phyloP scores from a whole-genome alignment of 2,329 filamentous ascomycete species.

The Phialophora verrucosa region DNA sequence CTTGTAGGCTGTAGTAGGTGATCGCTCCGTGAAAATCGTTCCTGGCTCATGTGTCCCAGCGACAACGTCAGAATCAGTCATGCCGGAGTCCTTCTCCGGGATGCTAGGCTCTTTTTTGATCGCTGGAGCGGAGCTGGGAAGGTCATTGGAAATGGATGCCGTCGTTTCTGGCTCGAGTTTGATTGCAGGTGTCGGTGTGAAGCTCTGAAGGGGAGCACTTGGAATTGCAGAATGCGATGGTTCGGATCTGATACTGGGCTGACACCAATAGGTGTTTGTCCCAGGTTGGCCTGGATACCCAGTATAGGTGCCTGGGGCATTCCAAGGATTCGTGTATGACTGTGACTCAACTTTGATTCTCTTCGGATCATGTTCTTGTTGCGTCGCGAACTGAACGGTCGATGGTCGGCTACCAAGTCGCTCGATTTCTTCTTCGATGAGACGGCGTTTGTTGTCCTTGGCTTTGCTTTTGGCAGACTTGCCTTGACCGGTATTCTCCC shows the following conservation, averaged over 20 bases:
- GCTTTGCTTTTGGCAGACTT: constrained; percentile 27
- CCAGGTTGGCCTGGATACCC: constrained; percentile 13
- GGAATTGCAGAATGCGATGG: constrained; percentile 2
- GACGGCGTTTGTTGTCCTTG: constrained; percentile 21
- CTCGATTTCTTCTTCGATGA: constrained; percentile 24
- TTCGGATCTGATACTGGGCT: constrained; percentile 22
- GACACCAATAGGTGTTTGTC: constrained; percentile 18
- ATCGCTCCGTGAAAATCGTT: background rate
- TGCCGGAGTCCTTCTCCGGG: background rate
- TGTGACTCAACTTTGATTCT: constrained; percentile 30
- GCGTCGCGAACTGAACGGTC: constrained; percentile 4
- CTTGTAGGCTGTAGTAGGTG: background rate
- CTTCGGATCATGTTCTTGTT: constrained; percentile 23
- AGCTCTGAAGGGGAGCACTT: background rate
- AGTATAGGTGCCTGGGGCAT: constrained; percentile 8
- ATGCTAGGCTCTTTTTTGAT: constrained; percentile 25
- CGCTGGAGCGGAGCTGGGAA: background rate
- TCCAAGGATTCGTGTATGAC: constrained; percentile 12
- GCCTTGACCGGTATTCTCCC: constrained; percentile 26
- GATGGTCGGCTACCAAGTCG: constrained; percentile 18
- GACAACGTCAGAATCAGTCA: constrained; percentile 1
- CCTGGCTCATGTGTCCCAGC: constrained; percentile 9
- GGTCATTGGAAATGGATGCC: background rate
- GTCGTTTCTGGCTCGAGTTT: constrained; percentile 26
- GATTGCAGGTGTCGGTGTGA: constrained; percentile 17